Evolutionary conservation across 2,329 filamentous ascomycete species (phyloP).

Genomic region (Fusarium kyushuense): DNA sequence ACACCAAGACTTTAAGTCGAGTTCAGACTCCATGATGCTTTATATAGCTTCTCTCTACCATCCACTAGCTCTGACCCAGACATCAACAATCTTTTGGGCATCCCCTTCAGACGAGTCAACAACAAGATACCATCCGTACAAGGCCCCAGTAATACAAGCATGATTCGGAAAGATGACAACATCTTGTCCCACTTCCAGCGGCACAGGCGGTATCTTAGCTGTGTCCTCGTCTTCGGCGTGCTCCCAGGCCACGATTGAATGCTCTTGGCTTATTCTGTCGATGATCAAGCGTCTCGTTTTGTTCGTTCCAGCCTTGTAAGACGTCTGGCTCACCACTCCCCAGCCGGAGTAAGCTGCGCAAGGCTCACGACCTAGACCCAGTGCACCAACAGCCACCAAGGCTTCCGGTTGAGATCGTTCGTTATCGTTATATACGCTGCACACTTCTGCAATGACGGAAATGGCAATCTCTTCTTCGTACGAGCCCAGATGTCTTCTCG

Average conservation of each 20-base stretch:
- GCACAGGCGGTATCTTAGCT: conserved; percentile 40
- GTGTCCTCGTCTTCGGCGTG: conserved; percentile 26
- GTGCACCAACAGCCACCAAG: conserved; percentile 67
- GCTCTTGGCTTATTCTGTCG: conserved; percentile 73
- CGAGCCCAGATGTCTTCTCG: conserved; percentile 40
- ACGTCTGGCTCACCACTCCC: conserved; percentile 64
- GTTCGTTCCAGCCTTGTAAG: not conserved
- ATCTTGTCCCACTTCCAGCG: conserved; percentile 59
- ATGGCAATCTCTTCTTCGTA: conserved; percentile 64
- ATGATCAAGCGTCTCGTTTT: conserved; percentile 60
- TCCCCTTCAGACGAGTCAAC: conserved; percentile 55
- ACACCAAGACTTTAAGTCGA: no score
- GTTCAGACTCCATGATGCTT: not conserved
- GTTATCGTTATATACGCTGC: conserved; percentile 65
- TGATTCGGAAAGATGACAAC: conserved; percentile 71
- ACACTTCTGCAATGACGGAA: conserved; percentile 70
- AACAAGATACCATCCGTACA: conserved; percentile 70
- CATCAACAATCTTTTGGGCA: conserved; percentile 63
- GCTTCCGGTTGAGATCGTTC: conserved; percentile 59
- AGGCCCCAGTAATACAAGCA: conserved; percentile 71
- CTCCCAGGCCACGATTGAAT: conserved; percentile 68
- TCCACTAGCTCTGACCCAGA: conserved; percentile 70
- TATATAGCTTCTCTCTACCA: conserved; percentile 48
- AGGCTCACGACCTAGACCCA: conserved; percentile 72
- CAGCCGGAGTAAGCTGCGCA: conserved; percentile 71